A percentile compares a stretch with the other conserved stretches of the same genome.
Conservation (phyloP, 306 rosid species). For the Begonia masoniana region DNA sequence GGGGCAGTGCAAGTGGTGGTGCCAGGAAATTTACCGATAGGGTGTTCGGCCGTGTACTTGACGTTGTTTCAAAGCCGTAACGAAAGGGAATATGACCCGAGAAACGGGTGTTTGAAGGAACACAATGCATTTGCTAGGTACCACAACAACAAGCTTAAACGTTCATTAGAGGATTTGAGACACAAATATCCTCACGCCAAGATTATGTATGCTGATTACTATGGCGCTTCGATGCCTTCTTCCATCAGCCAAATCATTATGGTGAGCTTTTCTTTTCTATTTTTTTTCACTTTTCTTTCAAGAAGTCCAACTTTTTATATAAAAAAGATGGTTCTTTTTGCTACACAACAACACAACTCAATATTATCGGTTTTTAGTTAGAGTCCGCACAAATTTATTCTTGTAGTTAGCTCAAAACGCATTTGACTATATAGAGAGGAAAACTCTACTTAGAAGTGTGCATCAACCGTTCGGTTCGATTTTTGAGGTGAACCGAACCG, state of each 20-base stretch:
- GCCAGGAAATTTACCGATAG: slow-evolving; percentile 61
- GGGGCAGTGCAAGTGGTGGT: slow-evolving; percentile 54
- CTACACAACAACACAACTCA: too few relatives aligned
- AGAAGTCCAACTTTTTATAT: background rate
- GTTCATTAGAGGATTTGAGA: slow-evolving; percentile 21
- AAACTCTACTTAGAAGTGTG: too few relatives aligned
- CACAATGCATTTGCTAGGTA: slow-evolving; percentile 35
- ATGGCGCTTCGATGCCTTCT: slow-evolving; percentile 37
- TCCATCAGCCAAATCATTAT: slow-evolving; percentile 25
- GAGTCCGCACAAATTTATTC: too few relatives aligned
- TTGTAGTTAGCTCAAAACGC: too few relatives aligned
- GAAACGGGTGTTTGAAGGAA: slow-evolving; percentile 44
- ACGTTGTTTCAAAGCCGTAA: slow-evolving; percentile 28
- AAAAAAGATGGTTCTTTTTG: too few relatives aligned
- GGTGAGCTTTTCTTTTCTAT: slow-evolving; percentile 20
- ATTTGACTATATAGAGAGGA: too few relatives aligned
- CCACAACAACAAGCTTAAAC: slow-evolving; percentile 39
- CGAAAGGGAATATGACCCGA: slow-evolving; percentile 24
- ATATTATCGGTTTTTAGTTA: too few relatives aligned
- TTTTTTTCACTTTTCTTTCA: background rate
- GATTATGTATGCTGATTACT: slow-evolving; percentile 56
- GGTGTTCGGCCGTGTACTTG: slow-evolving; percentile 42
- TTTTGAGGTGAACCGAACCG: too few relatives aligned
- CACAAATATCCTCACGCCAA: slow-evolving; percentile 30
- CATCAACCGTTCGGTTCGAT: too few relatives aligned